Base-by-base conservation (phyloP, 2,329 filamentous ascomycete genomes). In the Rhynchosporium secalis region DNA sequence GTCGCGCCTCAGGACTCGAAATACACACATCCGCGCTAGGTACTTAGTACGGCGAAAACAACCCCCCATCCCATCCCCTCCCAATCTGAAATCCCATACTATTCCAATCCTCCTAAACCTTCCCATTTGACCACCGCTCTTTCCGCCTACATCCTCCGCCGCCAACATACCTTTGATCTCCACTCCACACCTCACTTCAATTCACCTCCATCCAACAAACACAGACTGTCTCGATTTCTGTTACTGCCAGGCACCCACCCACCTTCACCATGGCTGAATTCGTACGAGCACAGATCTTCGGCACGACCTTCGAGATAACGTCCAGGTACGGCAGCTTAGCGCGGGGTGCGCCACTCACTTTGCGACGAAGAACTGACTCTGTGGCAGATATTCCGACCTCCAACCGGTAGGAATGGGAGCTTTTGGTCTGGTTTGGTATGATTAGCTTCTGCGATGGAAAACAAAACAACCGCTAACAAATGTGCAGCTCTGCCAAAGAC, bases 391-490 rank as follows among this genome's bases (percentile, higher is more conserved):
- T 79, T 96, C 94, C 65, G 95, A 99, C 79, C 85, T 99, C 75
- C 95, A 99, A 77, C 95, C 95, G 43, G 95, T 99, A 69, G 95
- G 95, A 76, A 99, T 99, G 95, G 95, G 95, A 74, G 95, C 95
- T 65, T 99, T 99, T 78, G 95, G 95, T 68, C 86, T 99, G 66
- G 95, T 99, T 72, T 99, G 95, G 94, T 98, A 86, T 71, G 85
- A 72, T 62, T 20, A 4, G 26, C 41, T 43, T 31, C 40, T 15
- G 58, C 13, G 15, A n/a, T n/a, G 36, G 51, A 43, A 51, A 38
- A 45, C 45, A 40, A 46, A 52, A 38, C 61, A 62, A 20, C 20
- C 20, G 51, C 65, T 72, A 56, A 71, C 65, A 20, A 13, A 40
- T 41, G 49, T 59, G 71, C 76, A 98, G 94, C 79, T 98, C 95